These are phyloP conservation scores for Leccinum fuscescens DNA, from an alignment of 1,284 basidiomycete genomes.

Conservation along the genomic window DNA sequence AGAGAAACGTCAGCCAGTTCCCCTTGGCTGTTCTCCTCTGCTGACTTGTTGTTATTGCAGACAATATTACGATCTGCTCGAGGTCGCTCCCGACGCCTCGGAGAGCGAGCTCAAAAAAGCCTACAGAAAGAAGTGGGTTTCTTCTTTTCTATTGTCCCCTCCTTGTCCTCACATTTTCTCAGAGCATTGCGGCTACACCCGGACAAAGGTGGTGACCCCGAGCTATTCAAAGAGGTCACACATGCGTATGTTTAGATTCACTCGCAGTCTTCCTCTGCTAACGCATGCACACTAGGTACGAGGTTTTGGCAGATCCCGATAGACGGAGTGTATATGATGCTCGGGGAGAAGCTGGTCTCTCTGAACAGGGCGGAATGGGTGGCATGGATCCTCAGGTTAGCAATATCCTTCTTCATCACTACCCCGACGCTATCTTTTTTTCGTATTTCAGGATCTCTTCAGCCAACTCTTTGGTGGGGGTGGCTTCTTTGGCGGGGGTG, in stretches of 20 bases:
- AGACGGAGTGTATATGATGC: constrained; percentile 88
- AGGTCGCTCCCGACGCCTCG: constrained; percentile 73
- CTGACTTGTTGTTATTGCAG: constrained; percentile 38
- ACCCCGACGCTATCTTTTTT: constrained; percentile 2
- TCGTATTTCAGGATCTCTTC: constrained; percentile 80
- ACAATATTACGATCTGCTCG: constrained; percentile 89
- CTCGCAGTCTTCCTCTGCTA: background rate
- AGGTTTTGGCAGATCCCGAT: constrained; percentile 88
- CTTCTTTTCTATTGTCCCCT: background rate
- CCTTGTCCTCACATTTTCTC: constrained; percentile 19
- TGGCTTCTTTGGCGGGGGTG: constrained; percentile 52
- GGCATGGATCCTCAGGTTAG: constrained; percentile 93
- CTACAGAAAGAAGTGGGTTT: constrained; percentile 83
- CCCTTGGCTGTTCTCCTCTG: constrained; percentile 2
- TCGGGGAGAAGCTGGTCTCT: constrained; percentile 90
- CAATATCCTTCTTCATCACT: constrained; percentile 4
- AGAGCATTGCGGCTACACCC: constrained; percentile 91
- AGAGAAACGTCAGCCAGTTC: constrained; percentile 57
- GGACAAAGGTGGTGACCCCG: constrained; percentile 96
- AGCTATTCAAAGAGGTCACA: constrained; percentile 96
- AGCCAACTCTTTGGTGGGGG: constrained; percentile 88
- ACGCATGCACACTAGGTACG: constrained; percentile 63
- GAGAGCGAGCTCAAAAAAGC: constrained; percentile 91
- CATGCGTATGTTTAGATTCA: constrained; percentile 77
- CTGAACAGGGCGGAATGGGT: constrained; percentile 85